Base-by-base conservation (phyloP, 129 eudicot genomes). In the Ambrosia trifida region DNA sequence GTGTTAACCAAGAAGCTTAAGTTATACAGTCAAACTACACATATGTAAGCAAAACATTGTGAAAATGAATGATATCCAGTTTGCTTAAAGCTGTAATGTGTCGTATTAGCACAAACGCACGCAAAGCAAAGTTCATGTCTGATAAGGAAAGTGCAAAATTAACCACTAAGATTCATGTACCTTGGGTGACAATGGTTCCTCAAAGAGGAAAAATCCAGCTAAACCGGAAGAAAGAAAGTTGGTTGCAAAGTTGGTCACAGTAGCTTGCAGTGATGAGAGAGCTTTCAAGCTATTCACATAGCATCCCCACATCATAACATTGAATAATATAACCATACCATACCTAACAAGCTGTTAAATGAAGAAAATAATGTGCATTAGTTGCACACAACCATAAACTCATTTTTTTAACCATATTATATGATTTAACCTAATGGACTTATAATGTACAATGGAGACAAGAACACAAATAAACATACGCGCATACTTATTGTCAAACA, bases 271-370 rank as follows among this genome's bases (percentile, higher is more conserved):
- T 72, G 99, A 90, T 18, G 99, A 90, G 60, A 95, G 89, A 64
- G 91, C 96, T 87, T 87, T 90, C 71, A 95, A 74, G 82, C 97
- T 95, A 82, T 90, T 95, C 51, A 86, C 88, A 63, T 87, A 95
- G 82, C 97, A 95, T 66, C 96, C 99, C 99, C 99, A 95, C 96
- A 95, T 95, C 30, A 84, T 56, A 12, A 90, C 89, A 70, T 90
- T 95, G 91, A 84, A 90, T 5, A 88, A 16, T 20, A 95, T 76
- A 36, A 90, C 97, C 63, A 82, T 54, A 30, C 85, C 88, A 75
- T 90, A 95, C 79, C 82, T 90, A 33, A 86, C 30, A 63, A 90
- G 64, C 97, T 95, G 91, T 78, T 77, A 30, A 72, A 65, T 44
- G 36, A 35, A 74, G 46, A 69, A 18, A 58, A 49, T 61, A 59